phyloP scores from a whole-genome alignment of 2,329 filamentous ascomycete genomes.

The Colletotrichum abscissum region DNA sequence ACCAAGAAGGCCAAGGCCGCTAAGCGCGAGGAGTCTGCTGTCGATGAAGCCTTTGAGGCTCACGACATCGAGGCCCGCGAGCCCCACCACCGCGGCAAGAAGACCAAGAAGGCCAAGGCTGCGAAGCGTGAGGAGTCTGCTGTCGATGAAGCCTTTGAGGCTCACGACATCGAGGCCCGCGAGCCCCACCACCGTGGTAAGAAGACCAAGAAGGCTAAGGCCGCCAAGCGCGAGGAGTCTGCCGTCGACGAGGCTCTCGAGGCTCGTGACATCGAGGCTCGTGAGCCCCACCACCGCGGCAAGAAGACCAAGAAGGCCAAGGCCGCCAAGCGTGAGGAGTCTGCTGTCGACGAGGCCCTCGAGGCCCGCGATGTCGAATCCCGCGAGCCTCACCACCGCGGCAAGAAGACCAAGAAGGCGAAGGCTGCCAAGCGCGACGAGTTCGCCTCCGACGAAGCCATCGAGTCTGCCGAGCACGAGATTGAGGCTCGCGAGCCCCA shows the following conservation, averaged over 20 bases:
- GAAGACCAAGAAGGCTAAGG: not conserved
- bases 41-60: constrained; percentile 5
- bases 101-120: constrained; percentile 6
- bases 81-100: constrained; percentile 34
- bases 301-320: not conserved
- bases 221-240: constrained; percentile 9
- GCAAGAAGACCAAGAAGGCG: constrained; percentile 28
- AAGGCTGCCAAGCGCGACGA: constrained; percentile 21
- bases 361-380: constrained; percentile 34
- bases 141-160: constrained; percentile 10
- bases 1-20: constrained; percentile 1
- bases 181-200: constrained; percentile 26
- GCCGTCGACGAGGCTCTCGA: constrained; percentile 28
- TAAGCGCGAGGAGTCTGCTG: constrained; percentile 2
- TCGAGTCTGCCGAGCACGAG: not conserved
- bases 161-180: constrained; percentile 28
- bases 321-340: constrained; percentile 10
- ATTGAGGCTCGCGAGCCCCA: constrained; percentile 36
- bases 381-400: constrained; percentile 35
- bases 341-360: constrained; percentile 14
- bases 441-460: not conserved
- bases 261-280: constrained; percentile 20
- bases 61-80: constrained; percentile 34
- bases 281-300: constrained; percentile 12
- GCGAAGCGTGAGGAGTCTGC: constrained; percentile 1